phyloP scores from a whole-genome alignment of 2,329 filamentous ascomycete genomes.

The Clarireedia monteithiana region DNA sequence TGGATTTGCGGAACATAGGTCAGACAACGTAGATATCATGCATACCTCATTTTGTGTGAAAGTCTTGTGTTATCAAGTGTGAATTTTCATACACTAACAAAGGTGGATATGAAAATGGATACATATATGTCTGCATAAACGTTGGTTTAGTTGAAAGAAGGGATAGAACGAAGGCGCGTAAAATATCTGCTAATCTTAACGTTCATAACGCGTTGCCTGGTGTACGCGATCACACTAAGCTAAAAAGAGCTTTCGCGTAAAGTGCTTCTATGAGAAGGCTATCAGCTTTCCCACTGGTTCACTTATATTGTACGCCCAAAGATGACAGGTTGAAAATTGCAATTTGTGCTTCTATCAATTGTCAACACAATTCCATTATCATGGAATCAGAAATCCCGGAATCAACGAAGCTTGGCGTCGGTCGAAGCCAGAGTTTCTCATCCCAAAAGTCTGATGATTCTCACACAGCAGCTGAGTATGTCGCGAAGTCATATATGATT shows the following conservation, averaged over 20 bases:
- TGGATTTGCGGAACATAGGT: not conserved
- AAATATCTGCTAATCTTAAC: too few relatives aligned
- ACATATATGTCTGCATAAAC: not conserved
- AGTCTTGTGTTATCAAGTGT: not conserved
- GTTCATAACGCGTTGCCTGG: not conserved
- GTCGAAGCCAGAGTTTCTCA: constrained; percentile 50
- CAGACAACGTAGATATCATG: not conserved
- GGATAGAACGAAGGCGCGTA: not conserved
- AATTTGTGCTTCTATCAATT: not conserved
- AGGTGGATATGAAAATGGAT: not conserved
- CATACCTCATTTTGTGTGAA: constrained; percentile 23
- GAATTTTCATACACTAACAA: too few relatives aligned
- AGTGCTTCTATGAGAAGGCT: constrained; percentile 6
- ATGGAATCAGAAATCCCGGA: constrained; percentile 32
- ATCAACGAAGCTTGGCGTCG: constrained; percentile 14
- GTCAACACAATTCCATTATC: not conserved
- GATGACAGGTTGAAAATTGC: too few relatives aligned
- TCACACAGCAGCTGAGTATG: constrained; percentile 41
- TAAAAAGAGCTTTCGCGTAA: constrained; percentile 13
- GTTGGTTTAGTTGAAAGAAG: not conserved
- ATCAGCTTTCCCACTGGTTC: too few relatives aligned
- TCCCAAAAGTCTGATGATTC: constrained; percentile 45
- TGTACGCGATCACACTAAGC: constrained; percentile 7
- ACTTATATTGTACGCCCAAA: too few relatives aligned
- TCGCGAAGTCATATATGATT: constrained; percentile 6